Base-by-base conservation (phyloP, 768 basidiomycete species). In the Phlegmacium glaucopus region DNA sequence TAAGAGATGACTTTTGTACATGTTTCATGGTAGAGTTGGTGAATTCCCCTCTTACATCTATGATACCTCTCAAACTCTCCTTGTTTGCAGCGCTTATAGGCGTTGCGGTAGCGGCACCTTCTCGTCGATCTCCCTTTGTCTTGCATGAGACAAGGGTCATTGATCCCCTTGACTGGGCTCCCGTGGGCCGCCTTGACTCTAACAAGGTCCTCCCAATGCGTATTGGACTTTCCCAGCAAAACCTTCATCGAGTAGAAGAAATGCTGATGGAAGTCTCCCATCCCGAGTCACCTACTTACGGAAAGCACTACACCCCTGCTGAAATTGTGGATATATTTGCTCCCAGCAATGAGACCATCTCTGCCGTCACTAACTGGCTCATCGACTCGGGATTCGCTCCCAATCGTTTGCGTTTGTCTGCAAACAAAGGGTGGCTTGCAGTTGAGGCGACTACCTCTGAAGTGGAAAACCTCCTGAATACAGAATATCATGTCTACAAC, bases 201-300 rank as follows among this genome's bases (percentile, higher is more conserved):
- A 26, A 58, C 38, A 57, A 46, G 16, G 28, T 70, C 38, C 62
- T 81, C n/a, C 75, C 76, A 10, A 65, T 80, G 54, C 72, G 74
- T 25, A 69, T 80, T 42, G 77, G 72, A 17, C 69, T 81, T 17
- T 55, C 65, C 7, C 79, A 80, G 53, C 59, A 60, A 35, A 75
- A 80, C 48, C 60, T 78, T 39, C 60, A 75, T 34, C 65, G 62
- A 4, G 57, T 80, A 40, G 76, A 77, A 52, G 68, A 68, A 7
- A 62, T 72, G 39, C 69, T 82, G 13, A 58, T 70, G 53, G 70
- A 70, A 28, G 72, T 80, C 15, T 73, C 79, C 2, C 71, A 79
- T 46, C 78, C 79, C 3, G 70, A 72, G 17, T 79, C 78, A 1
- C 66, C 66, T 6, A 65, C 64, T 52, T 81, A 79, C 52, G 77